Evolutionary conservation across 345 rosid species (phyloP).

Genomic region (Mercurialis annua): DNA sequence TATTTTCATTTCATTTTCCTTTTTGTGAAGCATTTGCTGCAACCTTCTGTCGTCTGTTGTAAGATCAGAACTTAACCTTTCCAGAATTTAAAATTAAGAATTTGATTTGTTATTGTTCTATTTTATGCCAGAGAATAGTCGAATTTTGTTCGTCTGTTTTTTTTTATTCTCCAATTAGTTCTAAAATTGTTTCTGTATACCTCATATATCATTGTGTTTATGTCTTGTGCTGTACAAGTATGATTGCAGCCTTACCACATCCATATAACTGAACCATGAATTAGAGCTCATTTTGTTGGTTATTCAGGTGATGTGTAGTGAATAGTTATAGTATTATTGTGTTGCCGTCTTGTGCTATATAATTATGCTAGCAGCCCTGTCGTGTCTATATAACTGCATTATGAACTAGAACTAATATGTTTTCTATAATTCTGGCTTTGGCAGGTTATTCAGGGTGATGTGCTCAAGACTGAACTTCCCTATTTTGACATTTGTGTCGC

Average conservation of each 20-base stretch:
- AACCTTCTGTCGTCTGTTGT: neutral
- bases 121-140: neutral
- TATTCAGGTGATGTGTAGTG: too few species aligned
- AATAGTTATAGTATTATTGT: too few species aligned
- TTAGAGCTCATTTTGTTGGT: too few species aligned
- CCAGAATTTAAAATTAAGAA: neutral
- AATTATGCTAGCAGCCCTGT: too few species aligned
- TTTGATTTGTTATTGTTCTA: neutral
- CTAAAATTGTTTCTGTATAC: neutral
- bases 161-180: neutral
- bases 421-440: neutral
- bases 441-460: slow-evolving; percentile 91
- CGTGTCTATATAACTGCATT: too few species aligned
- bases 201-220: too few species aligned
- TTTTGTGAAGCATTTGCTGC: neutral
- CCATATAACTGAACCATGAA: too few species aligned
- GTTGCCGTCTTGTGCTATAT: too few species aligned
- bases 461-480: slow-evolving; percentile 82
- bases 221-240: too few species aligned
- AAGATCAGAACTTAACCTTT: neutral
- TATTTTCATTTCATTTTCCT: neutral
- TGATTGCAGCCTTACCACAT: too few species aligned
- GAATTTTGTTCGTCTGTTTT: neutral
- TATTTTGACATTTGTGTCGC: slow-evolving; percentile 89
- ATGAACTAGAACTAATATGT: neutral